Base-by-base conservation (phyloP, 257 asterid genomes). In the Solanum chmielewskii region DNA sequence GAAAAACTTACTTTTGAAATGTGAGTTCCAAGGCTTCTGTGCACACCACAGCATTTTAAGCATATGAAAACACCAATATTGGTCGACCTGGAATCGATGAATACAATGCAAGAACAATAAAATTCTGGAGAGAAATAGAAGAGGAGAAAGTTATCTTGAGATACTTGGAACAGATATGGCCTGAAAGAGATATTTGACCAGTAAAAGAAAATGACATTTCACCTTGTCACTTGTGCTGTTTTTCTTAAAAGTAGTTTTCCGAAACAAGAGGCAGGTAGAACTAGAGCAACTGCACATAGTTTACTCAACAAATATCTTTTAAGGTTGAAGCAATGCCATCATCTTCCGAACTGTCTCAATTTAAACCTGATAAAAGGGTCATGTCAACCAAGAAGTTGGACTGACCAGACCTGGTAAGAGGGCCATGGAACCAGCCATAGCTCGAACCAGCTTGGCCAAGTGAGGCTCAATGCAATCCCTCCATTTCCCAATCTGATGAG, bases 51-150 rank as follows among this genome's bases (percentile, higher is more conserved):
- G 91, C 99, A 97, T 91, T 97, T 97, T 90, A 97, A 92, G 93
- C 99, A 97, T 89, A 97, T 92, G 89, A 97, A 97, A 25, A 97
- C 99, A 80, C 99, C 99, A 69, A 97, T 97, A 90, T 93, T 97
- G 76, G 98, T 96, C 1, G 99, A 97, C 90, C 99, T 97, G 93
- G 70, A 83, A 71, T 86, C 33, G 44, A 41, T 76, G 47, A 85
- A 70, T 52, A 73, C 71, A 85, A 35, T 70, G 74, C 49, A 33
- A 83, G 77, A 66, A 88, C 66, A 60, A 80, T 25, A 75, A 73
- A 23, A 64, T 33, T 27, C 87, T 23, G 44, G 76, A 49, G 59
- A 70, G 42, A 70, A 71, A 64, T n/a, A 11, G 33, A 80, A 81
- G n/a, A 81, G 45, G 69, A 81, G 85, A 47, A 45, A 49, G 64